Conservation (phyloP, 1,284 basidiomycete genomes). For the Spongispora temasekensis region DNA sequence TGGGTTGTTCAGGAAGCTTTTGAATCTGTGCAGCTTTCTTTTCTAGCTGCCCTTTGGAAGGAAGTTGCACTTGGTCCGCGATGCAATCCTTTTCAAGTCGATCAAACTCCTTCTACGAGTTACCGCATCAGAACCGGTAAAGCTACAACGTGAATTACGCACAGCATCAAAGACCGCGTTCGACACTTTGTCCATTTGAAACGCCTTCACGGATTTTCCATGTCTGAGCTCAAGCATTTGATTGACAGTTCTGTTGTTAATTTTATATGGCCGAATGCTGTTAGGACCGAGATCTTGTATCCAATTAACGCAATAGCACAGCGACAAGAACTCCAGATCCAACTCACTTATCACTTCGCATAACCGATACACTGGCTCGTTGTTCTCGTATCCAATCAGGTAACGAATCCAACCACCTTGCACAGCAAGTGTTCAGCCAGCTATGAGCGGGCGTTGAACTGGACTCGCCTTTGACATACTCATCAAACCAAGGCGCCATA, state of each 20-base stretch:
- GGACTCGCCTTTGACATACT: constrained; percentile 69
- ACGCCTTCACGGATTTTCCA: constrained; percentile 59
- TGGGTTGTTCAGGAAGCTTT: constrained; percentile 55
- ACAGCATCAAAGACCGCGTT: constrained; percentile 66
- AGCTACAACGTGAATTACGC: constrained; percentile 27
- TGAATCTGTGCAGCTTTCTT: constrained; percentile 64
- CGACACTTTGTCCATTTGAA: constrained; percentile 81
- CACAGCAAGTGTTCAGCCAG: constrained; percentile 10
- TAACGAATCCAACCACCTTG: constrained; percentile 82
- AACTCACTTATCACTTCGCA: constrained; percentile 75
- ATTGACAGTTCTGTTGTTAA: constrained; percentile 67
- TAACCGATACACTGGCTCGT: constrained; percentile 74
- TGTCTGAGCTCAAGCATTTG: constrained; percentile 70
- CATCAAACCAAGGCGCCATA: constrained; percentile 75
- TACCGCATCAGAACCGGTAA: constrained; percentile 10
- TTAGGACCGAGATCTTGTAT: constrained; percentile 44
- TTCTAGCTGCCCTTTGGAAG: constrained; percentile 64
- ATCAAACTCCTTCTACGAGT: constrained; percentile 70
- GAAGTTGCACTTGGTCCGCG: constrained; percentile 62
- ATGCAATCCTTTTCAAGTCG: constrained; percentile 53
- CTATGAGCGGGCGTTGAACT: background rate
- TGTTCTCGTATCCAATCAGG: constrained; percentile 59
- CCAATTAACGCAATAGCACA: constrained; percentile 10
- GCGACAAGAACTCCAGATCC: background rate
- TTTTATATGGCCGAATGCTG: constrained; percentile 67